phyloP scores from a whole-genome alignment of 768 basidiomycete species.

The Leccinum broughii region DNA sequence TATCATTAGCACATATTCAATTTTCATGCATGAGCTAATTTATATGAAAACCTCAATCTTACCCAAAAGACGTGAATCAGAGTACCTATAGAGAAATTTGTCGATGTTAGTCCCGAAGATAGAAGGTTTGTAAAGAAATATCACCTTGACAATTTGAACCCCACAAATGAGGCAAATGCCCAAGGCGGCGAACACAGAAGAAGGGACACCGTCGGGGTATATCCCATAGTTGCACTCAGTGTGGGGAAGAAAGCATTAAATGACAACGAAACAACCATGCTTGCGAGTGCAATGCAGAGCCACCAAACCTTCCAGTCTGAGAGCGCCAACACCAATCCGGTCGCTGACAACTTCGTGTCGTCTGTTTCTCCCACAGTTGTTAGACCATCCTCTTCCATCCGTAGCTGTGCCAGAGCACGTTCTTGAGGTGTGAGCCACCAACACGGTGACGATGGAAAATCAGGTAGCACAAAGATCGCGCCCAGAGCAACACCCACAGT shows the following conservation, averaged over 20 bases:
- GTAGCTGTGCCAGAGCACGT: constrained; percentile 51
- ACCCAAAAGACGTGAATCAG: constrained; percentile 64
- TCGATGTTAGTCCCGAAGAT: not conserved
- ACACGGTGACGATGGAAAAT: constrained; percentile 62
- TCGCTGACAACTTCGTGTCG: constrained; percentile 27
- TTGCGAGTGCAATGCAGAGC: constrained; percentile 63
- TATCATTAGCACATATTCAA: no score
- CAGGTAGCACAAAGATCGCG: constrained; percentile 68
- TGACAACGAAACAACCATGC: constrained; percentile 57
- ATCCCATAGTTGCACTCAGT: constrained; percentile 70
- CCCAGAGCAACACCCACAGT: constrained; percentile 50
- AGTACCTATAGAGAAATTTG: constrained; percentile 47
- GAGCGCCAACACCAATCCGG: constrained; percentile 59
- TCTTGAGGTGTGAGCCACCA: constrained; percentile 64
- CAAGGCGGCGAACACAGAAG: constrained; percentile 74
- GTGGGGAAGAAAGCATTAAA: constrained; percentile 86
- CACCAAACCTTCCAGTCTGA: constrained; percentile 86
- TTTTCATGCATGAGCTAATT: no score
- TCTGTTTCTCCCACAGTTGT: constrained; percentile 48
- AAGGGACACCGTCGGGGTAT: constrained; percentile 60
- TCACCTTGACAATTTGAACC: constrained; percentile 54
- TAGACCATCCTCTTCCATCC: constrained; percentile 68
- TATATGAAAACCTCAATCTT: no score
- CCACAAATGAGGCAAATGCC: constrained; percentile 57
- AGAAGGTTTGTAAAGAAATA: constrained; percentile 1